Evolutionary conservation across 78 protist species (phyloP).

Genomic region (Speleostelium caveatum): DNA sequence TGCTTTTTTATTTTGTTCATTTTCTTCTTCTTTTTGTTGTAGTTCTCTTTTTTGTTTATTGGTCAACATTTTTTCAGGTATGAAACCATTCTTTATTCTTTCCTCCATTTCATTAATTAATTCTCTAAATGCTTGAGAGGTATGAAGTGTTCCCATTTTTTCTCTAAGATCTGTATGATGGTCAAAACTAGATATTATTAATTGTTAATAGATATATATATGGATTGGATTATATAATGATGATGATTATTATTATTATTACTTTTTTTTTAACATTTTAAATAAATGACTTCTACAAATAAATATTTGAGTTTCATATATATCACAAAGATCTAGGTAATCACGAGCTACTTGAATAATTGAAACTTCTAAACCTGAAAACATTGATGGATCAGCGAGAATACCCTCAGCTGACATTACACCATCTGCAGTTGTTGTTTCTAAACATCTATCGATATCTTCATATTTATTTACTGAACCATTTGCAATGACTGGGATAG

Average conservation of each 20-base stretch:
- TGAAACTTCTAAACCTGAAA: constrained; percentile 26
- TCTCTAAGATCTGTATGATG: constrained; percentile 30
- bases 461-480: constrained; percentile 63
- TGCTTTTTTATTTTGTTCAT: constrained; percentile 2
- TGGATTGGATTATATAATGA: not conserved
- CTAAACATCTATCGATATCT: constrained; percentile 68
- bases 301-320: not conserved
- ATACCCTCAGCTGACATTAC: constrained; percentile 84
- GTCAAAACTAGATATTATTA: constrained; percentile 23
- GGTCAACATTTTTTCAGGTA: constrained; percentile 11
- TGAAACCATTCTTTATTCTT: constrained; percentile 3
- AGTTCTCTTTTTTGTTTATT: constrained; percentile 66
- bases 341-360: constrained; percentile 36
- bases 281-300: constrained; percentile 22
- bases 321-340: constrained; percentile 9
- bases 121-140: constrained; percentile 3
- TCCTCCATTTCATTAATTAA: constrained; percentile 18
- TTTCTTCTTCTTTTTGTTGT: constrained; percentile 13
- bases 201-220: not conserved
- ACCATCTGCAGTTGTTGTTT: constrained; percentile 75
- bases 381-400: constrained; percentile 66
- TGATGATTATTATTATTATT: no score
- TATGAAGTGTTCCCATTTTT: not conserved
- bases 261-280: constrained; percentile 51
- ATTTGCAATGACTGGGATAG: constrained; percentile 88